Evolutionary conservation across 257 asterid species (phyloP).

Genomic region (Handroanthus guayacan): DNA sequence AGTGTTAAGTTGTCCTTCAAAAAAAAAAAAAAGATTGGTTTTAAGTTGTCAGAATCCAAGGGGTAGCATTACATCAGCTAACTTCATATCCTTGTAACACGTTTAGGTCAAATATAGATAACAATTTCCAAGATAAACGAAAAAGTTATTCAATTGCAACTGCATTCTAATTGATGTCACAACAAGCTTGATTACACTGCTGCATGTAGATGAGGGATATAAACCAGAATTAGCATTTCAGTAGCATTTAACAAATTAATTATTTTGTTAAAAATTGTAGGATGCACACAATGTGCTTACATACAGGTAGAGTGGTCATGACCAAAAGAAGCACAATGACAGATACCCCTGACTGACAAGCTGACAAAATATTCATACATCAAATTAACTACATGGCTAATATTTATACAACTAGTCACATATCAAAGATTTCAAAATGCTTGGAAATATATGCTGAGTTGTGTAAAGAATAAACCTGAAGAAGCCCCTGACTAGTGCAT

Average conservation of each 20-base stretch:
- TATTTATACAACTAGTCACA: neutral
- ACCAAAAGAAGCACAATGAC: neutral
- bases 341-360: neutral
- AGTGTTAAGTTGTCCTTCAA: neutral
- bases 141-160: neutral
- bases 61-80: neutral
- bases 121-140: neutral
- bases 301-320: neutral
- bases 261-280: neutral
- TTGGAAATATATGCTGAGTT: neutral
- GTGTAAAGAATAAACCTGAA: constrained; percentile 69
- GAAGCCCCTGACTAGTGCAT: constrained; percentile 99
- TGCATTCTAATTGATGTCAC: neutral
- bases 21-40: neutral
- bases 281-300: constrained; percentile 5
- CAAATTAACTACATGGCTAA: neutral
- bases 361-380: neutral
- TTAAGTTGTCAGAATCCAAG: neutral
- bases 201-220: constrained; percentile 2
- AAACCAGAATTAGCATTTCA: neutral
- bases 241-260: neutral
- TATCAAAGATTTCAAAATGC: neutral
- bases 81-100: neutral
- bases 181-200: neutral
- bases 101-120: neutral